Conservation (phyloP, 2,329 filamentous ascomycete genomes). For the Neofusicoccum sp. region DNA sequence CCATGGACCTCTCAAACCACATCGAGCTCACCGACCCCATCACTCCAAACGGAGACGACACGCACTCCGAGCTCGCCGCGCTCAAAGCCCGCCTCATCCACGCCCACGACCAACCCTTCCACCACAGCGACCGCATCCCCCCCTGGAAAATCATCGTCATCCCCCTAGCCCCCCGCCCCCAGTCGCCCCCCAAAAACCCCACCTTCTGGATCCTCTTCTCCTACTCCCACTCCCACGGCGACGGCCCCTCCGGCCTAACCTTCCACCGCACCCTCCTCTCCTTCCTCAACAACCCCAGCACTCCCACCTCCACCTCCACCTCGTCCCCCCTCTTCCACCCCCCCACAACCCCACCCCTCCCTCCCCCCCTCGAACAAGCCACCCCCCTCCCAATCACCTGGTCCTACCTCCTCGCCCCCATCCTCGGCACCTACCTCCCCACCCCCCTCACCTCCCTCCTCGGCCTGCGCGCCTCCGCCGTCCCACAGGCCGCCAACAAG, state of each 20-base stretch:
- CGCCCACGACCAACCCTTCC: conserved; percentile 37
- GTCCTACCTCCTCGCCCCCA: conserved; percentile 43
- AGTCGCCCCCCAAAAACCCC: background rate
- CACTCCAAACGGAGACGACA: conserved; percentile 1
- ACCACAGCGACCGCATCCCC: conserved; percentile 29
- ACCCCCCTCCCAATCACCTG: conserved; percentile 44
- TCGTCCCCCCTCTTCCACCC: background rate
- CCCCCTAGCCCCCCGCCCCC: conserved; percentile 24
- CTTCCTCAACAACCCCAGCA: conserved; percentile 21
- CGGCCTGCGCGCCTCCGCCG: conserved; percentile 30
- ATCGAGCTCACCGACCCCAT: conserved; percentile 30
- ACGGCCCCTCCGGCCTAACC: conserved; percentile 43
- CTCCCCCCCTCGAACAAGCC: conserved; percentile 40
- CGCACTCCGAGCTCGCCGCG: conserved; percentile 15
- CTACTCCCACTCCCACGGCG: conserved; percentile 46
- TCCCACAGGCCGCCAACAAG: conserved; percentile 25
- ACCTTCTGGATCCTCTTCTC: conserved; percentile 40
- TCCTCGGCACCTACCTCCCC: conserved; percentile 41
- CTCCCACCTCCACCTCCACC: background rate
- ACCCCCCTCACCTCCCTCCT: conserved; percentile 32
- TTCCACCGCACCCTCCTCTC: conserved; percentile 45
- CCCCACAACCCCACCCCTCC: conserved; percentile 23
- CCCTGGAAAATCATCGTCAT: conserved; percentile 46
- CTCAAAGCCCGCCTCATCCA: conserved; percentile 29
- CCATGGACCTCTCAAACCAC: conserved; percentile 41